Evolutionary conservation across 345 rosid species (phyloP).

Genomic region (Leavenworthia alabamica): DNA sequence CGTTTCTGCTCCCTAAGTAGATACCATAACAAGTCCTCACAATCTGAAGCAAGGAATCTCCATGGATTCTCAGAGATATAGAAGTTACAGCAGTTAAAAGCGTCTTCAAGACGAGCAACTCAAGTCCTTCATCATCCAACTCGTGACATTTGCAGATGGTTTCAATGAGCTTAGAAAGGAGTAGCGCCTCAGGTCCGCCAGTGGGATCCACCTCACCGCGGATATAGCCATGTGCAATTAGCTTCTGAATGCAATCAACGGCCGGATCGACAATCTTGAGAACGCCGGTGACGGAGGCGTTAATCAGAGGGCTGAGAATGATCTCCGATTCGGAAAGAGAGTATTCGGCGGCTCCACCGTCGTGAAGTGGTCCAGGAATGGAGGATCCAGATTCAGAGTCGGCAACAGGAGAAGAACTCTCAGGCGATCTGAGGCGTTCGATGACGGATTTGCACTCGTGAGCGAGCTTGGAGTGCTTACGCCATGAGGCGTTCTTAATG

Average conservation of each 20-base stretch:
- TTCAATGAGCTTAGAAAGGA: conserved; percentile 62
- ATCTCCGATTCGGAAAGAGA: conserved; percentile 80
- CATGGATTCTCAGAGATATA: conserved; percentile 75
- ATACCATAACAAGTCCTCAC: conserved; percentile 94
- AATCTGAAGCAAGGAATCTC: conserved; percentile 80
- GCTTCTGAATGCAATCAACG: conserved; percentile 80
- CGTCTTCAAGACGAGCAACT: conserved; percentile 64
- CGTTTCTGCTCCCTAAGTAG: conserved; percentile 84
- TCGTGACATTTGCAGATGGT: conserved; percentile 82
- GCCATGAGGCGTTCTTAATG: conserved; percentile 92
- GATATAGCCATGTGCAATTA: conserved; percentile 79
- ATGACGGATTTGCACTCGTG: conserved; percentile 90
- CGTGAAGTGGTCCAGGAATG: conserved; percentile 79
- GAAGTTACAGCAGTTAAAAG: conserved; percentile 90
- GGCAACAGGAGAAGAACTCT: conserved; percentile 27
- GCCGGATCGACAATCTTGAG: conserved; percentile 95
- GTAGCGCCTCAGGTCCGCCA: conserved; percentile 60
- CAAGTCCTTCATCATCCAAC: conserved; percentile 73
- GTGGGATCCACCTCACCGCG: conserved; percentile 97
- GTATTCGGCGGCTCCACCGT: conserved; percentile 57
- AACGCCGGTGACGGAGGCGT: conserved; percentile 56
- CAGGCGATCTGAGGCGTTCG: conserved; percentile 52
- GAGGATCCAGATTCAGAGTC: conserved; percentile 59
- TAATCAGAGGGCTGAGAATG: conserved; percentile 77
- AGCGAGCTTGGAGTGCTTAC: conserved; percentile 90